Evolutionary conservation across 345 rosid species (phyloP), one percentile per base, ranked within the genome.

Genomic region (Pistacia integerrima): DNA sequence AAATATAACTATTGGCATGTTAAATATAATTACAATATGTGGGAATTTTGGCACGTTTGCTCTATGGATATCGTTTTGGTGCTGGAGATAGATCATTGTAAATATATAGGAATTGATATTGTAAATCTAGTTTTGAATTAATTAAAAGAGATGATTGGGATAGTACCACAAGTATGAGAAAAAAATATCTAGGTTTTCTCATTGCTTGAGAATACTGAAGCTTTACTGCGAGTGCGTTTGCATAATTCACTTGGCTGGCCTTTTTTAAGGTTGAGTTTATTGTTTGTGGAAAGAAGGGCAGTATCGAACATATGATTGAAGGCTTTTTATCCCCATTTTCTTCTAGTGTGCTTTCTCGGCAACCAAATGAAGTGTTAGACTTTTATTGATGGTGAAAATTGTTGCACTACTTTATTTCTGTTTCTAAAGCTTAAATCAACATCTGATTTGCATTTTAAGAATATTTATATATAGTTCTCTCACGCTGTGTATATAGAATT

Each of bases 391-490:
- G 2, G 4, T 5, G 16, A 54, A 16, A 13, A 13, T 12, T 5
- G 18, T 54, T 54, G 4, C 17, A 14, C 56, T 52, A 54, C n/a
- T 0, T 13, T 18, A 77, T 61, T 72, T 64, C 35, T 13, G 67
- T 49, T 60, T 73, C 59, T 56, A 57, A 30, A 79, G 65, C 11
- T 33, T 67, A 59, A 65, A 64, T 16, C 33, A 55, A 35, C 44
- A 5, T 64, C 2, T 5, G 44, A 67, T 30, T 59, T 38, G 12
- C 16, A 36, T 13, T 4, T 49, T 57, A 25, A 69, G 25, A 36
- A 69, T 44, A 61, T 48, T 22, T 73, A 55, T 48, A 41, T 59
- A 35, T 59, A 25, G 67, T 63, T 59, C 49, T 51, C 36, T 61
- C 18, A 1, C 59, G 49, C 20, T 30, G 68, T 16, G 57, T 76